A percentile compares a stretch with the other conserved stretches of the same genome.
phyloP scores from a whole-genome alignment of 2,329 filamentous ascomycete species.

The Bipolaris victoriae region DNA sequence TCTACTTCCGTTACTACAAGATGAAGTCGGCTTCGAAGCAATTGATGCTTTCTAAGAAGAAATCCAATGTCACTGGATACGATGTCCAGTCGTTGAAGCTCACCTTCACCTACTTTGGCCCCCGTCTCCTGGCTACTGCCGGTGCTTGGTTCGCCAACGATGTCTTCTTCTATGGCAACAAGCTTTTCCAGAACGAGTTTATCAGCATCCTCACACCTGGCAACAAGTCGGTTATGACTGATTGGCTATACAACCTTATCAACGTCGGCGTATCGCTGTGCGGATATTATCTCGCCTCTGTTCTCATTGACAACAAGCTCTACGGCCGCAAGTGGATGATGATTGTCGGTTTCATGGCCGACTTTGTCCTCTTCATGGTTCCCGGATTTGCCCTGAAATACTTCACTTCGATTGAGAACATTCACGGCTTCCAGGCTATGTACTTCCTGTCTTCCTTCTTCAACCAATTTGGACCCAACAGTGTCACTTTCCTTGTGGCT shows the following conservation, averaged over 20 bases:
- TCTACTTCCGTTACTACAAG: conserved; percentile 95
- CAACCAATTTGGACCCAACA: conserved; percentile 98
- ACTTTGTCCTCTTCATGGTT: conserved; percentile 91
- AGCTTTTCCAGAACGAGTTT: conserved; percentile 92
- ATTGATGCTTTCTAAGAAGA: conserved; percentile 82
- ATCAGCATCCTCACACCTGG: conserved; percentile 78
- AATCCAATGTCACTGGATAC: conserved; percentile 87
- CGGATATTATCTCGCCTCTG: conserved; percentile 88
- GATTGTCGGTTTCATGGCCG: conserved; percentile 89
- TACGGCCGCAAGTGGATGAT: conserved; percentile 98
- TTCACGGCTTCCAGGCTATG: conserved; percentile 95
- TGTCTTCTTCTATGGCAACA: conserved; percentile 99
- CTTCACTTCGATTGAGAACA: conserved; percentile 73
- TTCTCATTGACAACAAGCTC: conserved; percentile 93
- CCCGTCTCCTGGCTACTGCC: conserved; percentile 83
- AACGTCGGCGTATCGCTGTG: conserved; percentile 85
- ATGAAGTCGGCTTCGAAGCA: conserved; percentile 89
- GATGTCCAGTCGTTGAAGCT: conserved; percentile 81
- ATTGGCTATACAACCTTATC: conserved; percentile 90
- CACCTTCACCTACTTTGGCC: conserved; percentile 83
- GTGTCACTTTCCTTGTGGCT: conserved; percentile 93
- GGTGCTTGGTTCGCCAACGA: conserved; percentile 96
- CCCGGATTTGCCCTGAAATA: conserved; percentile 88
- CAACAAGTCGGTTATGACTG: conserved; percentile 76
- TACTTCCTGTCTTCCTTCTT: conserved; percentile 98